Conservation (phyloP, 108 stramenopile genomes). For the Parmales sp. region DNA sequence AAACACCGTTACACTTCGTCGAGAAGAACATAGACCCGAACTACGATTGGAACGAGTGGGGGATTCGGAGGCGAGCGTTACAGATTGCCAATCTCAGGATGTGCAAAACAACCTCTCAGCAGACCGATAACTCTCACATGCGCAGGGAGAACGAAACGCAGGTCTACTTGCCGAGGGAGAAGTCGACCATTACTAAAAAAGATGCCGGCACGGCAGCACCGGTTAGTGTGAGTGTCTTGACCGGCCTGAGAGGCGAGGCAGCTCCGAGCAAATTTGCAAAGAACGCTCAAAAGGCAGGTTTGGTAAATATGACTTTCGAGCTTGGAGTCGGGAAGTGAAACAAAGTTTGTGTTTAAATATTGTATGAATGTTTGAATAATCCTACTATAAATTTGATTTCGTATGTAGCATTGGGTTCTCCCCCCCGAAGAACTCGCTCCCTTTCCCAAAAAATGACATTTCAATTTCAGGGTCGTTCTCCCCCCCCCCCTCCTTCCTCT, state of each 20-base stretch:
- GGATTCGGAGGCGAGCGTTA: conserved; percentile 37
- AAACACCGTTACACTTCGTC: conserved; percentile 44
- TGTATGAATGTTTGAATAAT: too few species aligned
- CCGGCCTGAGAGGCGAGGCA: neutral
- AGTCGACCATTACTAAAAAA: conserved; percentile 35
- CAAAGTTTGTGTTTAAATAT: too few species aligned
- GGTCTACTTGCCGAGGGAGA: conserved; percentile 31
- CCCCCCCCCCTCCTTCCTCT: too few species aligned
- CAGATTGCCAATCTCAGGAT: conserved; percentile 43
- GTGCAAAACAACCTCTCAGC: conserved; percentile 28
- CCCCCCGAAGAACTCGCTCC: too few species aligned
- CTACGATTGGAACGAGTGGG: conserved; percentile 57
- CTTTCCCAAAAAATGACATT: too few species aligned
- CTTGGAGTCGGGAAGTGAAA: too few species aligned
- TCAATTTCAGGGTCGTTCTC: too few species aligned
- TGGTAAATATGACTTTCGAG: neutral
- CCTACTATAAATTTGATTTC: too few species aligned
- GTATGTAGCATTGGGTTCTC: too few species aligned
- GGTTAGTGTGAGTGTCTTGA: neutral
- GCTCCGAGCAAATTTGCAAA: neutral
- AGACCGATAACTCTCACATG: conserved; percentile 52
- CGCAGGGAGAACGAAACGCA: conserved; percentile 41
- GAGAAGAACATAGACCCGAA: conserved; percentile 33
- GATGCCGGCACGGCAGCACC: neutral
- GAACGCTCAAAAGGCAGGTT: neutral